phyloP scores from a whole-genome alignment of 257 asterid species.

The Anisodus acutangulus region DNA sequence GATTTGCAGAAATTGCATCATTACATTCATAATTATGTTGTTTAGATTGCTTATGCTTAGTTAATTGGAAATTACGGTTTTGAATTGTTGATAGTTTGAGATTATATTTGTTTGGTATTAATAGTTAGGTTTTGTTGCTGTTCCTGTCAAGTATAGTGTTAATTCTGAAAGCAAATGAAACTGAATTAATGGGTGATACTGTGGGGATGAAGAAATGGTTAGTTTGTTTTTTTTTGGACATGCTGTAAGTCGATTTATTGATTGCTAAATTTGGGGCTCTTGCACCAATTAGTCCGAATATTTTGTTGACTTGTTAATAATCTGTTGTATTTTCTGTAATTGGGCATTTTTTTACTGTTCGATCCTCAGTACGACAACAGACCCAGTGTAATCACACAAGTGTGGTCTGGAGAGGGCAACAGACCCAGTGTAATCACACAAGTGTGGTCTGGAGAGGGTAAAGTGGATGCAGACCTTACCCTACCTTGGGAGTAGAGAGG shows the following conservation, averaged over 20 bases:
- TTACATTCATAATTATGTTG: background rate
- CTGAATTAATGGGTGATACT: background rate
- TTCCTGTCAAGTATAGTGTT: background rate
- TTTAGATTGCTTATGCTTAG: background rate
- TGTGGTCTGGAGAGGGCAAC: no score
- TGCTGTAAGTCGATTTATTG: background rate
- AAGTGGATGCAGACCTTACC: no score
- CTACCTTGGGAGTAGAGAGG: no score
- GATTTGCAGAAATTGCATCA: background rate
- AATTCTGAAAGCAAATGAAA: background rate
- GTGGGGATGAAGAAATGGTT: no score
- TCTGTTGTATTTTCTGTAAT: background rate
- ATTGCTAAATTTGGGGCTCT: background rate
- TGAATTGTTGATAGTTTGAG: constrained; percentile 1
- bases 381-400: no score
- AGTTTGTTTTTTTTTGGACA: background rate
- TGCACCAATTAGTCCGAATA: background rate
- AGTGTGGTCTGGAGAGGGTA: no score
- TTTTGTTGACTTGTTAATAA: background rate
- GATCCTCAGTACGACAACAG: no score
- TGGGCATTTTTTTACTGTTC: background rate
- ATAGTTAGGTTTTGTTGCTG: background rate
- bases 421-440: no score
- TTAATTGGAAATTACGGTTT: background rate
- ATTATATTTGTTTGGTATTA: background rate